Conservation (phyloP, 2,329 filamentous ascomycete species). For the Fusarium torulosum region DNA sequence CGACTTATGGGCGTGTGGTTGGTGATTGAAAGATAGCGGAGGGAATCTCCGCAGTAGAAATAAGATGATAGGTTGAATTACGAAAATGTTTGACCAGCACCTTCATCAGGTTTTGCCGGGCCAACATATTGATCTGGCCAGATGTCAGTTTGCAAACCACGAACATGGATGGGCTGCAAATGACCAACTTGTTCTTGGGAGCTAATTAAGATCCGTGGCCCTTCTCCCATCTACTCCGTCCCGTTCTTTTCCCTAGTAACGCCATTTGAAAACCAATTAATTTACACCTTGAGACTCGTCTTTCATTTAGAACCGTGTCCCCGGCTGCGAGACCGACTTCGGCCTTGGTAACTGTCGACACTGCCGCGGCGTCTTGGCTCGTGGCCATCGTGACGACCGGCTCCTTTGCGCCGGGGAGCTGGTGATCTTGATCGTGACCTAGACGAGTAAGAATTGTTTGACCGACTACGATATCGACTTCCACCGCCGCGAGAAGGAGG, state of each 20-base stretch:
- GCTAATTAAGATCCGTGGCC: slow-evolving; percentile 36
- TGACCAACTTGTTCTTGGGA: slow-evolving; percentile 43
- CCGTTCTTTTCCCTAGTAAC: slow-evolving; percentile 32
- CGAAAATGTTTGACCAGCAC: slow-evolving; percentile 13
- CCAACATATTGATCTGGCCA: slow-evolving; percentile 40
- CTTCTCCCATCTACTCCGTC: slow-evolving; percentile 10
- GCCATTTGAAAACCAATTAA: slow-evolving; percentile 40
- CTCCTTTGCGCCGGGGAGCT: slow-evolving; percentile 51
- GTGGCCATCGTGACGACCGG: slow-evolving; percentile 51
- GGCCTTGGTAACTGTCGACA: slow-evolving; percentile 58
- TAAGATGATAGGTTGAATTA: slow-evolving; percentile 28
- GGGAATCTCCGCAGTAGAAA: slow-evolving; percentile 29
- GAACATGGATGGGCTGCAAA: slow-evolving; percentile 24
- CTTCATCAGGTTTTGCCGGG: slow-evolving; percentile 25
- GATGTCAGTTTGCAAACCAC: slow-evolving; percentile 42
- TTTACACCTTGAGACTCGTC: slow-evolving; percentile 23
- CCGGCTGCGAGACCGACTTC: slow-evolving; percentile 57
- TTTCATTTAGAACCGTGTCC: slow-evolving; percentile 53
- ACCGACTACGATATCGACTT: slow-evolving; percentile 61
- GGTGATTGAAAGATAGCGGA: slow-evolving; percentile 20
- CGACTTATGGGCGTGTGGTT: slow-evolving; percentile 16
- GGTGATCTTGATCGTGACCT: slow-evolving; percentile 62
- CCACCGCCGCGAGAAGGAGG: slow-evolving; percentile 53
- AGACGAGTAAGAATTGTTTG: slow-evolving; percentile 60
- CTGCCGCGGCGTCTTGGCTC: slow-evolving; percentile 59